These are phyloP conservation scores for Antarctomyces pellizariae DNA, from an alignment of 495 filamentous ascomycete genomes.

Conservation along the genomic window DNA sequence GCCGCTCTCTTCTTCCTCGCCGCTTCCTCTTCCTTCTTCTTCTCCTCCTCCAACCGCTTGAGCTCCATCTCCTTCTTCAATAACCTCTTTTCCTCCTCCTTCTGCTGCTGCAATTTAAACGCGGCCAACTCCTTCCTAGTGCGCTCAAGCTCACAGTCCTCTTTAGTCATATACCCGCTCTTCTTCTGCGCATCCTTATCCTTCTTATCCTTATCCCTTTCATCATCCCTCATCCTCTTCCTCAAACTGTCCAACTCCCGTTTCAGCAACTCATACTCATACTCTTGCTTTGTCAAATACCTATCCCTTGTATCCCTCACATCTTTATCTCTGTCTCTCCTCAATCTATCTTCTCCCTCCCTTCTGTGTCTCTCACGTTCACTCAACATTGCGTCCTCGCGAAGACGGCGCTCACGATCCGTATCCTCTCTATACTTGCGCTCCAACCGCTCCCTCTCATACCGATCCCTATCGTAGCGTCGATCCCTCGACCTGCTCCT, in stretches of 20 bases:
- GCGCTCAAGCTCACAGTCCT: constrained; percentile 19
- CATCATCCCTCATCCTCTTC: constrained; percentile 27
- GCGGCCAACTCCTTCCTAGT: constrained; percentile 14
- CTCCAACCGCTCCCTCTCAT: too few relatives aligned
- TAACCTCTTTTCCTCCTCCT: constrained; percentile 18
- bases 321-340: too few relatives aligned
- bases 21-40: constrained; percentile 29
- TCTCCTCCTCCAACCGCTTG: constrained; percentile 19
- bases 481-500: too few relatives aligned
- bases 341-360: too few relatives aligned
- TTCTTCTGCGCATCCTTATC: constrained; percentile 16
- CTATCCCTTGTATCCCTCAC: too few relatives aligned
- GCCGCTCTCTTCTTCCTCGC: constrained; percentile 16
- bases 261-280: constrained; percentile 32
- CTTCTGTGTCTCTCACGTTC: too few relatives aligned
- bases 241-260: constrained; percentile 30
- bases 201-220: constrained; percentile 12
- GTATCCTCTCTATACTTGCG: too few relatives aligned
- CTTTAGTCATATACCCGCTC: constrained; percentile 32
- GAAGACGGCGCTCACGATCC: too few relatives aligned
- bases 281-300: too few relatives aligned
- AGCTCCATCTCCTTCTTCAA: constrained; percentile 22
- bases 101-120: constrained; percentile 18
- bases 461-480: too few relatives aligned
- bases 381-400: too few relatives aligned